Conservation (phyloP, 768 basidiomycete species). For the Suillus tomentosus region DNA sequence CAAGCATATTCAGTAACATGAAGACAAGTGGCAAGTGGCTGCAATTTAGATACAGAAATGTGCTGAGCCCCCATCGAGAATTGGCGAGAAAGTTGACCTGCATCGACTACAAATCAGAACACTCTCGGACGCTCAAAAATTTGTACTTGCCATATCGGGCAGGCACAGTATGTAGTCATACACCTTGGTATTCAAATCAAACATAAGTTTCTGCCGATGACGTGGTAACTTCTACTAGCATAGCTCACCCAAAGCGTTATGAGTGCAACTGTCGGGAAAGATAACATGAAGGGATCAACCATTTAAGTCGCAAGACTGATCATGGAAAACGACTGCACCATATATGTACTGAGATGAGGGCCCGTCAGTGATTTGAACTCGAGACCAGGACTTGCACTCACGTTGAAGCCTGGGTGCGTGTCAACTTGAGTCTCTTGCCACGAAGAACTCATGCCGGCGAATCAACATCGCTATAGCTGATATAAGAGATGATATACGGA, state of each 20-base stretch:
- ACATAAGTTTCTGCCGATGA: neutral
- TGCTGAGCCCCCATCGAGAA: conserved; percentile 1
- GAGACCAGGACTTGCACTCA: neutral
- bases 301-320: neutral
- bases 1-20: neutral
- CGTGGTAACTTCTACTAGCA: neutral
- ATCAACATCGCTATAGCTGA: neutral
- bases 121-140: neutral
- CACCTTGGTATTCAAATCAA: neutral
- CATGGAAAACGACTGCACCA: neutral
- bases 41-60: neutral
- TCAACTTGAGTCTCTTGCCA: neutral
- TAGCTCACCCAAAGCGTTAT: neutral
- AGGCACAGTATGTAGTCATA: conserved; percentile 1
- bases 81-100: neutral
- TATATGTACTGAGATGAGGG: neutral
- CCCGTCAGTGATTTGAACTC: neutral
- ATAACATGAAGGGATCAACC: neutral
- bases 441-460: neutral
- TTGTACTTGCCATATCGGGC: neutral
- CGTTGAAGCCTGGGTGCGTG: neutral
- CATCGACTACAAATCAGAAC: neutral
- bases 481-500: neutral
- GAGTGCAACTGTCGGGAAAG: neutral
- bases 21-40: neutral